Evolutionary conservation across 208 protist genomes (phyloP), one percentile per base, ranked within the genome.

Genomic region (Crithidia thermophila): DNA sequence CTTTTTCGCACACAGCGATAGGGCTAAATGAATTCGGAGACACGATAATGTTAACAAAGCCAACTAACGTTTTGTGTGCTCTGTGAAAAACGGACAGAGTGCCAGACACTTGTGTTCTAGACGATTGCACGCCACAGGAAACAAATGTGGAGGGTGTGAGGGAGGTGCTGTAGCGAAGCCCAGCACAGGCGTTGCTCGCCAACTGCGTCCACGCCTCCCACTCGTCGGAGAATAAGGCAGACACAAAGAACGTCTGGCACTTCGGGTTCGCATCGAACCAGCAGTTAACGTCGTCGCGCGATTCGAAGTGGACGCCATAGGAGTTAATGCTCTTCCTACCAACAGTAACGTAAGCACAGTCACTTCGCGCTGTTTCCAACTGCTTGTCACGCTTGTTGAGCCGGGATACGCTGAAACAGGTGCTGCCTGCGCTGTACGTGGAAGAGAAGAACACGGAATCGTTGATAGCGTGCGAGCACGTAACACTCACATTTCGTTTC

Each of bases 141-240:
- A 69, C 0, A 45, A 53, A 37, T 7, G 63, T 69, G 9, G 30
- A 34, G 4, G 52, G 16, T 18, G 9, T 42, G 0, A 61, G 30
- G 13, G 1, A 30, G 0, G 10, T 55, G 18, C 52, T 69, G 42
- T 69, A 69, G 18, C 63, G n/a, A 8, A 69, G 11, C 0, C 63
- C 63, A 23, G 63, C 63, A 14, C 63, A 69, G 6, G 63, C 63
- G 36, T 49, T 53, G 28, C 63, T 40, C 16, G 52, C 63, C 6
- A 69, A 21, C 20, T 69, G 63, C 8, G 63, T 69, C 63, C 63
- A 69, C 23, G 63, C 63, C 40, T 69, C 63, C 63, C 63, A 69
- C 25, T 51, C 28, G 27, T 69, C 63, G 13, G 63, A 69, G 34
- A 69, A 69, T 21, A 69, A 16, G 0, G 63, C 63, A 4, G 63